phyloP scores from a whole-genome alignment of 2,329 filamentous ascomycete species.

The Diaporthe sp. region DNA sequence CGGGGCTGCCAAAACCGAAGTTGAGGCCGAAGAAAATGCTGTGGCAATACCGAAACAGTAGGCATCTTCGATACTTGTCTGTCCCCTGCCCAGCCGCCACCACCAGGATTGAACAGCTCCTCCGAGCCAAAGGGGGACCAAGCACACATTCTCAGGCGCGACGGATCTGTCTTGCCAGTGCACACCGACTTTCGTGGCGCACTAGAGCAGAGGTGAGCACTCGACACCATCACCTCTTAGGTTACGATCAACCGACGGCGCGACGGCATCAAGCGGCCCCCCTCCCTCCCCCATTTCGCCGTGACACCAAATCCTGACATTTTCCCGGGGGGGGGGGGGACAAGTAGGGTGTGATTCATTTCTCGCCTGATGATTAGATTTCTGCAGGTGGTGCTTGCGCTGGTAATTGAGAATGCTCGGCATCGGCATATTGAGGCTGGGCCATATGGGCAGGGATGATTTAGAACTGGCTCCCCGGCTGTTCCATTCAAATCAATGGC shows the following conservation, averaged over 20 bases:
- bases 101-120: background rate
- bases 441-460: background rate
- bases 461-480: background rate
- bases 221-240: background rate
- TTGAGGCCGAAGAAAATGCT: background rate
- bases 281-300: too few relatives aligned
- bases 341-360: background rate
- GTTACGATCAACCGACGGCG: conserved; percentile 1
- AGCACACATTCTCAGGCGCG: background rate
- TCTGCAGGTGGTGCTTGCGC: background rate
- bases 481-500: background rate
- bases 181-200: background rate
- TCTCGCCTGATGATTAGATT: background rate
- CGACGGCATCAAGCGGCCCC: background rate
- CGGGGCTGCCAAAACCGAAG: too few relatives aligned
- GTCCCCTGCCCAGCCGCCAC: background rate
- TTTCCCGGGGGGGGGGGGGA: background rate
- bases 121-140: background rate
- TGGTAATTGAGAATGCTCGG: conserved; percentile 10
- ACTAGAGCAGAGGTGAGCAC: background rate
- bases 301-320: background rate
- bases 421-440: background rate
- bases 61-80: background rate
- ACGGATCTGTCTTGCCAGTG: background rate
- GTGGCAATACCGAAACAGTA: background rate